Evolutionary conservation across 352 stramenopile species (phyloP).

Genomic region (Phytophthora capsici): DNA sequence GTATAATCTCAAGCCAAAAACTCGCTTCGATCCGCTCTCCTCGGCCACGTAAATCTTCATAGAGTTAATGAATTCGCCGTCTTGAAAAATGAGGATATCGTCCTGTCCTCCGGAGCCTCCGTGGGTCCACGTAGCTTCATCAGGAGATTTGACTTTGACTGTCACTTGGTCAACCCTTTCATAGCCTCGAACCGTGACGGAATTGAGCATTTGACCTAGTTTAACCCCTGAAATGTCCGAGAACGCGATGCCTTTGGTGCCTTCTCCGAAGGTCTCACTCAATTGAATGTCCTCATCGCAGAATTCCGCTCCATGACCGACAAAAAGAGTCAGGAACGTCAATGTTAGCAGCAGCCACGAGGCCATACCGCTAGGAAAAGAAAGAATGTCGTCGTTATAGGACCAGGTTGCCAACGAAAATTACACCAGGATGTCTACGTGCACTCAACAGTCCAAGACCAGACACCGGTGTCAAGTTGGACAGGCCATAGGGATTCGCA

Average conservation of each 20-base stretch:
- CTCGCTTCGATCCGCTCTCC: slow-evolving; percentile 16
- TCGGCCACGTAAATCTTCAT: slow-evolving; percentile 29
- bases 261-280: slow-evolving; percentile 27
- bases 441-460: slow-evolving; percentile 15
- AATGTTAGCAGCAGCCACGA: slow-evolving; percentile 1
- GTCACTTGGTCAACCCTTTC: slow-evolving; percentile 32
- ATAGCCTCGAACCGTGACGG: slow-evolving; percentile 24
- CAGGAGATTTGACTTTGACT: slow-evolving; percentile 15
- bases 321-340: slow-evolving; percentile 2
- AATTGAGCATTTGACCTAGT: slow-evolving; percentile 27
- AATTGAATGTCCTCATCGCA: slow-evolving; percentile 19
- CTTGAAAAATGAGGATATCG: slow-evolving; percentile 15
- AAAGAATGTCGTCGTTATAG: not conserved
- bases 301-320: slow-evolving; percentile 6
- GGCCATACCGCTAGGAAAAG: slow-evolving; percentile 9
- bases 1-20: slow-evolving; percentile 19
- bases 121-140: slow-evolving; percentile 22
- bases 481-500: slow-evolving; percentile 15
- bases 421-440: slow-evolving; percentile 18
- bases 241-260: slow-evolving; percentile 23
- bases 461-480: slow-evolving; percentile 7
- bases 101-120: slow-evolving; percentile 26
- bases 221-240: slow-evolving; percentile 28
- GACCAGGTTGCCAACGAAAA: slow-evolving; percentile 3
- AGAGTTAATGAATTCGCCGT: slow-evolving; percentile 21